Conservation (phyloP, 257 asterid species). For the Lantana camara region DNA sequence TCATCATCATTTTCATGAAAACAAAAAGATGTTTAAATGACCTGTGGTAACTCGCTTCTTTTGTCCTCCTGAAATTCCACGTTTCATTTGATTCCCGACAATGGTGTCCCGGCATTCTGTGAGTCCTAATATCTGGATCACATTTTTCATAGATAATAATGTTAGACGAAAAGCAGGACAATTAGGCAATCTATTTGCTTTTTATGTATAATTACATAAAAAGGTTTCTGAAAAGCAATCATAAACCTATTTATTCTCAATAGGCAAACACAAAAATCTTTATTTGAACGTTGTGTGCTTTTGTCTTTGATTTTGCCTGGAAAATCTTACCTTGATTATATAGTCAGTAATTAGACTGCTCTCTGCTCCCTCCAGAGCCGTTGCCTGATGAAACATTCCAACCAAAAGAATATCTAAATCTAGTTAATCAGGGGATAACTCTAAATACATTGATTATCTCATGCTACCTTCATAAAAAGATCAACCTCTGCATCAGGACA, state of each 20-base stretch:
- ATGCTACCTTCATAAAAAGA: slow-evolving; percentile 81
- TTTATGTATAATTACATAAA: too few relatives aligned
- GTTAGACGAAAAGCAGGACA: too few relatives aligned
- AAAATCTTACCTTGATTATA: slow-evolving; percentile 49
- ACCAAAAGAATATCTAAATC: neutral
- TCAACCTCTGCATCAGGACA: slow-evolving; percentile 83
- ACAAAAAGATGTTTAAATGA: neutral
- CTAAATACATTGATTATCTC: neutral
- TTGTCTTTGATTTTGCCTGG: neutral
- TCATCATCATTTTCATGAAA: neutral
- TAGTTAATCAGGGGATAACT: neutral
- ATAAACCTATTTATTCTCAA: too few relatives aligned
- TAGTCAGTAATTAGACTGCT: slow-evolving; percentile 71
- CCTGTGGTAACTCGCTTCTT: slow-evolving; percentile 72
- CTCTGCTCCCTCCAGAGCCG: slow-evolving; percentile 57
- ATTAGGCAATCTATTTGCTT: too few relatives aligned
- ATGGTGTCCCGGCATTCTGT: slow-evolving; percentile 61
- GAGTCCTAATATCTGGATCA: slow-evolving; percentile 60
- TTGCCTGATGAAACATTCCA: slow-evolving; percentile 39
- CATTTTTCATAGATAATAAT: neutral
- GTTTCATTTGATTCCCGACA: slow-evolving; percentile 67
- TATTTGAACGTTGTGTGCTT: neutral
- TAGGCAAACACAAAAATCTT: too few relatives aligned
- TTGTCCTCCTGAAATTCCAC: slow-evolving; percentile 80
- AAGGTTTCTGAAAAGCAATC: too few relatives aligned